Evolutionary conservation across 2,329 filamentous ascomycete species (phyloP).

Genomic region (Clarireedia hainanense): DNA sequence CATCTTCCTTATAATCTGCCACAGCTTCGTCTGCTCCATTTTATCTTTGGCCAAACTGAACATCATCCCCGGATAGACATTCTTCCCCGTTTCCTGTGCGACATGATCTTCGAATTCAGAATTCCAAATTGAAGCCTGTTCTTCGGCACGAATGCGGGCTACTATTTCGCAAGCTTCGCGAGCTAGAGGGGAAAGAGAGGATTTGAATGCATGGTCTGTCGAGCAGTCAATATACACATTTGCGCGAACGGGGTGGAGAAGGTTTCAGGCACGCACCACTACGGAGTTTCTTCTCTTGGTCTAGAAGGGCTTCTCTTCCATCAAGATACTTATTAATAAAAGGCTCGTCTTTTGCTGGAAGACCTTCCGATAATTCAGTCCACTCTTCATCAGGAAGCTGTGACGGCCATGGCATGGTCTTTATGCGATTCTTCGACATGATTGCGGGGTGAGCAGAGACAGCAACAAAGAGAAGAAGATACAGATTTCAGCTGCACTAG

Average conservation of each 20-base stretch:
- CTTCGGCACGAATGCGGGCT: slow-evolving; percentile 67
- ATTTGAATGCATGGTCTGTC: slow-evolving; percentile 60
- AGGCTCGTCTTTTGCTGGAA: slow-evolving; percentile 55
- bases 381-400: slow-evolving; percentile 44
- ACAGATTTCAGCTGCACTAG: too few relatives aligned
- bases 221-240: slow-evolving; percentile 25
- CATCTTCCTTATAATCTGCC: slow-evolving; percentile 77
- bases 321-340: slow-evolving; percentile 77
- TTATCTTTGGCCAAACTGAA: slow-evolving; percentile 78
- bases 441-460: background rate
- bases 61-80: slow-evolving; percentile 85
- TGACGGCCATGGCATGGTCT: slow-evolving; percentile 25
- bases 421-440: slow-evolving; percentile 17
- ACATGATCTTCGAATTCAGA: slow-evolving; percentile 62
- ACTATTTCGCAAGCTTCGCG: slow-evolving; percentile 73
- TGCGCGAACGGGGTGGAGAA: slow-evolving; percentile 14
- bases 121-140: slow-evolving; percentile 71
- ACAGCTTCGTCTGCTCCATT: slow-evolving; percentile 79
- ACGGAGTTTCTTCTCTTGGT: slow-evolving; percentile 72
- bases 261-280: slow-evolving; percentile 50
- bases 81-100: slow-evolving; percentile 52
- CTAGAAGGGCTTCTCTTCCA: slow-evolving; percentile 67
- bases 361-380: slow-evolving; percentile 47
- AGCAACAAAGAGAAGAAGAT: background rate
- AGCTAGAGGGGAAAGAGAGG: slow-evolving; percentile 71